Percentiles rank a stretch among this genome's conserved stretches.
Evolutionary conservation across 2,329 filamentous ascomycete genomes (phyloP).

Genomic region (Apiospora phragmitis): DNA sequence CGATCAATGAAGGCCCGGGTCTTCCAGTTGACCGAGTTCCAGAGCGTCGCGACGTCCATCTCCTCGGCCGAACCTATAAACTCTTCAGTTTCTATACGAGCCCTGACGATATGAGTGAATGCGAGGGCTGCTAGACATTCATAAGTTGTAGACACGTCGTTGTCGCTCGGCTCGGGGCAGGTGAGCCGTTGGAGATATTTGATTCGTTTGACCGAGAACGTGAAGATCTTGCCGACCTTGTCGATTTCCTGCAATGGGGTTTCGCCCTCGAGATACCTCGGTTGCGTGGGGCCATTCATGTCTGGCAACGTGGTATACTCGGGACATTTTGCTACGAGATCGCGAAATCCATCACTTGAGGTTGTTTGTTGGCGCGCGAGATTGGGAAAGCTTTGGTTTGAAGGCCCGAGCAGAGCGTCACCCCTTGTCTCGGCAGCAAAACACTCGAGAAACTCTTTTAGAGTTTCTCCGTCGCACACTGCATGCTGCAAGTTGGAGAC

Average conservation of each 20-base stretch:
- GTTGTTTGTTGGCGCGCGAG: constrained; percentile 10
- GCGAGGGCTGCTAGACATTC: constrained; percentile 40
- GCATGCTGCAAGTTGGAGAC: constrained; percentile 43
- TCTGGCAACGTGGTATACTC: constrained; percentile 37
- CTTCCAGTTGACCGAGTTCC: constrained; percentile 45
- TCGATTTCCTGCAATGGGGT: constrained; percentile 29
- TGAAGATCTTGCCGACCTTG: constrained; percentile 44
- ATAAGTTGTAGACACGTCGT: constrained; percentile 37
- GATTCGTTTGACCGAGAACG: constrained; percentile 36
- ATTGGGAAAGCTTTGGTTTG: constrained; percentile 26
- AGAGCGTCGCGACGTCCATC: constrained; percentile 27
- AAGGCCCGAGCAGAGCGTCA: constrained; percentile 25
- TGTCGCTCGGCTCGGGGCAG: constrained; percentile 17
- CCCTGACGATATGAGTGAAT: constrained; percentile 40
- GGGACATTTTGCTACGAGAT: constrained; percentile 34
- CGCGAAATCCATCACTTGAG: constrained; percentile 20
- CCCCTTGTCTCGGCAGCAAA: constrained; percentile 37
- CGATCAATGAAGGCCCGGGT: constrained; percentile 34
- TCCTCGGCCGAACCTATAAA: constrained; percentile 19
- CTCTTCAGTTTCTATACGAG: constrained; percentile 29
- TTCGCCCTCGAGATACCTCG: constrained; percentile 27
- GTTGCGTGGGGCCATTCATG: constrained; percentile 38
- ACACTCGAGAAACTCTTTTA: constrained; percentile 39
- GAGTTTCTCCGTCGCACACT: constrained; percentile 42
- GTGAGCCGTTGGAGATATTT: constrained; percentile 31